Percentiles rank a stretch among this genome's conserved stretches.
phyloP scores from a whole-genome alignment of 2,329 filamentous ascomycete species.

The Grosmannia serpens region DNA sequence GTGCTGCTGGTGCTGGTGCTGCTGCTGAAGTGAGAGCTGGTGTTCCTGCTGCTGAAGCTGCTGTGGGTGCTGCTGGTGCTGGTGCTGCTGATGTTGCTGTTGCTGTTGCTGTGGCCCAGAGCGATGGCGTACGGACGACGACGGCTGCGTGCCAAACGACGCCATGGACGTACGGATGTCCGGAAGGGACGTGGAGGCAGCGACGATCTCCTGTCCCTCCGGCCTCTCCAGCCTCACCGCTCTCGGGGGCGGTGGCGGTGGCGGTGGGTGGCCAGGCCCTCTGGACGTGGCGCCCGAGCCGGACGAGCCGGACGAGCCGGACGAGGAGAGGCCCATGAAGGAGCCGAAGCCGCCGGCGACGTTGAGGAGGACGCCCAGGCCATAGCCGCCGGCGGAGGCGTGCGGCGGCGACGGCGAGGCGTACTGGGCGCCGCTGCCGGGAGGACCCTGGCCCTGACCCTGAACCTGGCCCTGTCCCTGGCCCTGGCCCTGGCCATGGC shows the following conservation, averaged over 20 bases:
- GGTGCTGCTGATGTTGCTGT: neutral
- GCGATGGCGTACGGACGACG: neutral
- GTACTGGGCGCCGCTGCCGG: neutral
- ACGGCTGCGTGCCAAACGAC: neutral
- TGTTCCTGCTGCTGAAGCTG: neutral
- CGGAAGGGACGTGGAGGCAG: neutral
- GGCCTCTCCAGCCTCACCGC: neutral
- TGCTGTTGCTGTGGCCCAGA: neutral
- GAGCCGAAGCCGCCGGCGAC: neutral
- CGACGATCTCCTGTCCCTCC: neutral
- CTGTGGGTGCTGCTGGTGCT: neutral
- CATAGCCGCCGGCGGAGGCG: neutral
- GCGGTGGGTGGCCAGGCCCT: too few relatives aligned
- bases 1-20: neutral
- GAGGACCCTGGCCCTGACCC: too few relatives aligned
- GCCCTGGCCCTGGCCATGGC: too few relatives aligned
- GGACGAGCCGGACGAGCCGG: neutral
- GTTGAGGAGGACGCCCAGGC: neutral
- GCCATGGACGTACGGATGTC: neutral
- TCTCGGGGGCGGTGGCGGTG: too few relatives aligned
- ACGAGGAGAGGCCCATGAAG: neutral
- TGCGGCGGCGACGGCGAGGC: neutral
- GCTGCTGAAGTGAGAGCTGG: neutral
- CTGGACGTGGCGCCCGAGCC: neutral
- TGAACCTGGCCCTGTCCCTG: too few relatives aligned